Evolutionary conservation across 805 yeast genomes (phyloP).

Genomic region (Lachancea lanzarotensis): DNA sequence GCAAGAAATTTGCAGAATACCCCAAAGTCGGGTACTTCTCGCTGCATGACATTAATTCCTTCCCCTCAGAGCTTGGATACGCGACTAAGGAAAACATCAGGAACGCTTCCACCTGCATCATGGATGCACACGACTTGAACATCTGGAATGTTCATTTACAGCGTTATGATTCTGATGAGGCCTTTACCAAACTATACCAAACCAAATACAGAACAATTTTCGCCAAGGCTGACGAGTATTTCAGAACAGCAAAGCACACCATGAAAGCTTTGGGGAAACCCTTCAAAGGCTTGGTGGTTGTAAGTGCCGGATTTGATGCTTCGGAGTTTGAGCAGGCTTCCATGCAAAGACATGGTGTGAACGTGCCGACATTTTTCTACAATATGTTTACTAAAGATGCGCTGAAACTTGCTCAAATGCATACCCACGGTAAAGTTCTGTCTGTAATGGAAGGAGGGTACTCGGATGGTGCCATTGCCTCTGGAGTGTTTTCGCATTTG

Average conservation of each 20-base stretch:
- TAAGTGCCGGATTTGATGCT: conserved; percentile 87
- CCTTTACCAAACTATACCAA: conserved; percentile 56
- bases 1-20: conserved; percentile 34
- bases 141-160: conserved; percentile 82
- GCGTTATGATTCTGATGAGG: conserved; percentile 55
- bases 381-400: conserved; percentile 67
- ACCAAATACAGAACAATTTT: conserved; percentile 55
- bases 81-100: conserved; percentile 65
- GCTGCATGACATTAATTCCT: conserved; percentile 77
- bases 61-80: conserved; percentile 74
- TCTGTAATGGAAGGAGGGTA: conserved; percentile 83
- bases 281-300: conserved; percentile 54
- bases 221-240: conserved; percentile 59
- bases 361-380: conserved; percentile 76
- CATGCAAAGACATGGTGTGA: conserved; percentile 79
- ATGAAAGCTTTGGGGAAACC: conserved; percentile 37
- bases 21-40: conserved; percentile 79
- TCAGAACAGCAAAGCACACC: conserved; percentile 42
- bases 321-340: conserved; percentile 74
- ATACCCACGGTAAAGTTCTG: conserved; percentile 52
- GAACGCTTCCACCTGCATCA: conserved; percentile 72
- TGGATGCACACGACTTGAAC: conserved; percentile 66
- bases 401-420: conserved; percentile 58
- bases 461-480: conserved; percentile 70
- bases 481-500: conserved; percentile 75